Evolutionary conservation across 1,139 yeast species (phyloP), one percentile per base, ranked within the genome.

Genomic region (Zygotorulaspora mrakii): DNA sequence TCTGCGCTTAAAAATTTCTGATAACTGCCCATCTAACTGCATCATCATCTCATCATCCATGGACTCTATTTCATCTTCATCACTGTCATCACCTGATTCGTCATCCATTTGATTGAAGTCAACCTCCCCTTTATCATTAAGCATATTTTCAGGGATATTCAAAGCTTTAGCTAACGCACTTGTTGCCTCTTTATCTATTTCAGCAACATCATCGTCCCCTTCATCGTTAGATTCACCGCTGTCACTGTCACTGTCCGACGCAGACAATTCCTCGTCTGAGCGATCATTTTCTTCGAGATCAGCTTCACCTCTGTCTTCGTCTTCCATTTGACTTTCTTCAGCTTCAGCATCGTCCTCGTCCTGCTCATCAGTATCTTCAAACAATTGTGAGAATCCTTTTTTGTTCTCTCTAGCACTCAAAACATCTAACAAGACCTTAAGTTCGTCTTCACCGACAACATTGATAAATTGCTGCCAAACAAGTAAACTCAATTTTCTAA

Each of bases 21-120:
- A 77, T 23, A 91, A 69, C 46, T 87, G 94, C 18, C 74, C 87
- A 60, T 91, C 98, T 59, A 91, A 76, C 11, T 91, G 95, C 80
- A 89, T 79, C 99, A 91, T 91, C 61, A 88, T 89, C 52, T 89
- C 97, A 61, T 91, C 99, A 52, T 91, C 95, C 96, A 89, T 17
- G 96, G 96, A 62, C 32, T 55, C 59, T 10, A 50, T 80, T 14
- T 68, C 81, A 24, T 74, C 85, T 29, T 74, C 84, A 18, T 73
- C 83, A 28, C 72, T 82, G 11, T 69, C 82, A 16, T 71, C 82
- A 11, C 69, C 79, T 10, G 69, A 77, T 5, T 65, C 76, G 1
- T 68, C 76, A 2, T 67, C 71, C 5, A 73, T 74, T 22, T 69
- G 73, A 8, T 67, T 68, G 10, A 71, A 79, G 4, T 67, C 67